Conservation (phyloP, 176 grass and related monocot genomes). For the Aegilops bicornis region DNA sequence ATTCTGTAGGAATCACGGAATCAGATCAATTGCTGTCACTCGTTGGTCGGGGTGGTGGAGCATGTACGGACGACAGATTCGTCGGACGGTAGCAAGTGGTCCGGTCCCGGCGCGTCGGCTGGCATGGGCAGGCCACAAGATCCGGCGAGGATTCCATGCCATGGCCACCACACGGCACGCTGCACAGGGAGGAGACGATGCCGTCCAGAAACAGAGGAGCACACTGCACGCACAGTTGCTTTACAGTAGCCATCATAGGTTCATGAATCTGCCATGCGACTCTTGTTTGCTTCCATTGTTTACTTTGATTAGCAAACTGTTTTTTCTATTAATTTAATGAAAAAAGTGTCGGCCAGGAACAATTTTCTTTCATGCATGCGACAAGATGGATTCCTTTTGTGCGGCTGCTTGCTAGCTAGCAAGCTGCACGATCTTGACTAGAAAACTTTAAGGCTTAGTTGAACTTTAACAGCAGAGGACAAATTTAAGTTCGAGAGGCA, state of each 20-base stretch:
- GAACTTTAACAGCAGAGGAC: background rate
- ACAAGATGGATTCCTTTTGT: background rate
- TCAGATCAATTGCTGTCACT: background rate
- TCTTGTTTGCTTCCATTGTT: too few relatives aligned
- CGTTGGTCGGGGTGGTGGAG: background rate
- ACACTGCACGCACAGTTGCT: too few relatives aligned
- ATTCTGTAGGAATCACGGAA: conserved; percentile 18
- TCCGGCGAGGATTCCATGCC: conserved; percentile 17
- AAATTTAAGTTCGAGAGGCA: background rate
- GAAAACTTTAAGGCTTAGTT: too few relatives aligned
- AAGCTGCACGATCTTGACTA: background rate
- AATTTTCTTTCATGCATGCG: background rate
- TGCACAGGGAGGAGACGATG: too few relatives aligned
- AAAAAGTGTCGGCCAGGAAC: background rate
- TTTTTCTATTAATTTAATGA: too few relatives aligned
- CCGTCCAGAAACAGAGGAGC: too few relatives aligned
- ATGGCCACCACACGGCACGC: background rate
- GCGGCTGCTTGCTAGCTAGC: background rate
- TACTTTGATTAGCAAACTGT: too few relatives aligned
- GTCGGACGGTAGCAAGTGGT: conserved; percentile 17
- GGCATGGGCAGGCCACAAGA: background rate
- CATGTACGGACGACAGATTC: conserved; percentile 12
- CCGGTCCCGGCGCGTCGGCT: background rate
- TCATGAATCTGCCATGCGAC: background rate
- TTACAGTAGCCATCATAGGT: conserved; percentile 1